phyloP scores from a whole-genome alignment of 768 basidiomycete species.

The Pleurotus giganteus region DNA sequence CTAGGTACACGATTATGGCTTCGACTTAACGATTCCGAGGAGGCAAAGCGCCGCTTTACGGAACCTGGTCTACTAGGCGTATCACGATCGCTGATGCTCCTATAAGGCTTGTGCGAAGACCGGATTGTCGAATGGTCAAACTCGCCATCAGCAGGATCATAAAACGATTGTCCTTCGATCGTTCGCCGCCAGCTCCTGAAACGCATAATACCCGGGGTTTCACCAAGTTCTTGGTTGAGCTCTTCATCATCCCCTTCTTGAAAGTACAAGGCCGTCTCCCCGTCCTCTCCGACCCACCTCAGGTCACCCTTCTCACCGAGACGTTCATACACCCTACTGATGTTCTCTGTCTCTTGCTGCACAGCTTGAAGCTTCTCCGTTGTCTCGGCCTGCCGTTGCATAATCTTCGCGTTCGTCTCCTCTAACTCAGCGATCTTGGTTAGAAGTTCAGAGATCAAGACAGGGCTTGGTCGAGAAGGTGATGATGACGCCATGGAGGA shows the following conservation, averaged over 20 bases:
- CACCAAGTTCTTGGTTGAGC: constrained; percentile 27
- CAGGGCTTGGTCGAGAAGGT: constrained; percentile 45
- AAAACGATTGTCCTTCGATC: constrained; percentile 29
- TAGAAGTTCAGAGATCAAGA: constrained; percentile 68
- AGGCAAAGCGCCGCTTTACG: background rate
- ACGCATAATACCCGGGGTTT: constrained; percentile 35
- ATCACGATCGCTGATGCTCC: constrained; percentile 5
- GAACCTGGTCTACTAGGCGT: constrained; percentile 2
- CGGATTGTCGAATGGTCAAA: constrained; percentile 10
- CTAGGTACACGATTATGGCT: constrained; percentile 10
- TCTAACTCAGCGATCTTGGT: constrained; percentile 77
- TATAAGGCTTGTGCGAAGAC: constrained; percentile 8
- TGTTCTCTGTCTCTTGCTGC: constrained; percentile 69
- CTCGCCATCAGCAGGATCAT: background rate
- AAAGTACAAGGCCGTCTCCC: constrained; percentile 35
- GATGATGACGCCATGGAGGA: constrained; percentile 16
- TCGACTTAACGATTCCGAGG: background rate
- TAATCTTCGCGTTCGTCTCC: constrained; percentile 65
- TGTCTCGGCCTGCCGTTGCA: constrained; percentile 63
- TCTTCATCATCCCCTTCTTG: constrained; percentile 18
- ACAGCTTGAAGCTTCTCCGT: constrained; percentile 61
- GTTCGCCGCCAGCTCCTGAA: constrained; percentile 47
- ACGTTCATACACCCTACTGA: constrained; percentile 67
- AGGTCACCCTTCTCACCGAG: constrained; percentile 43
- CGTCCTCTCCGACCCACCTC: constrained; percentile 39